These are phyloP conservation scores for Boehmeria nivea DNA, from an alignment of 306 rosid species.

Conservation along the genomic window DNA sequence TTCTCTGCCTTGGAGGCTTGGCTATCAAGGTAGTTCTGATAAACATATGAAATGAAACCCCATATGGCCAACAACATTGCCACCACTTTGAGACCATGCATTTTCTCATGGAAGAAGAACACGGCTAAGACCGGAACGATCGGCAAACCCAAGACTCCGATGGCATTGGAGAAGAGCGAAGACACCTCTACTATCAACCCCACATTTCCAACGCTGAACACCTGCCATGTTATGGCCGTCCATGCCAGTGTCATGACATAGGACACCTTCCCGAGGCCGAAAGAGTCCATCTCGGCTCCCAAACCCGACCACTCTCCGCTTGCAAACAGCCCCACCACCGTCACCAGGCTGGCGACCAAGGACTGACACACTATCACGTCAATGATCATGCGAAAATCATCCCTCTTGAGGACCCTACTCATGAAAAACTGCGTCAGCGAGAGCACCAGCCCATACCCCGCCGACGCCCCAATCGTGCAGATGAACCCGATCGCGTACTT, in stretches of 20 bases:
- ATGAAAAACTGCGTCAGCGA: constrained; percentile 31
- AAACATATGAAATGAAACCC: constrained; percentile 43
- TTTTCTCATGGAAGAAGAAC: constrained; percentile 36
- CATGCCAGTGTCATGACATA: constrained; percentile 31
- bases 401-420: constrained; percentile 24
- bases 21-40: constrained; percentile 40
- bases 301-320: constrained; percentile 42
- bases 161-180: constrained; percentile 40
- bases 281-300: constrained; percentile 32
- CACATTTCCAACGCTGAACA: constrained; percentile 22
- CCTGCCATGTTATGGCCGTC: constrained; percentile 32
- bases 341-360: constrained; percentile 27
- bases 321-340: constrained; percentile 38
- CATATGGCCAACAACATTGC: constrained; percentile 43
- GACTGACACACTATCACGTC: constrained; percentile 26
- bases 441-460: constrained; percentile 24
- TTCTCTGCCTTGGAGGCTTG: neutral
- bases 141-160: constrained; percentile 40
- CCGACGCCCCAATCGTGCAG: constrained; percentile 41
- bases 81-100: constrained; percentile 37
- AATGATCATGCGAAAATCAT: constrained; percentile 23
- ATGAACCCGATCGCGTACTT: constrained; percentile 43
- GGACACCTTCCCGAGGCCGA: constrained; percentile 31
- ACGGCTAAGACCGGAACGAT: constrained; percentile 34
- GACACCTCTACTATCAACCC: constrained; percentile 48